Evolutionary conservation across 345 rosid species (phyloP).

Genomic region (Salix purpurea): DNA sequence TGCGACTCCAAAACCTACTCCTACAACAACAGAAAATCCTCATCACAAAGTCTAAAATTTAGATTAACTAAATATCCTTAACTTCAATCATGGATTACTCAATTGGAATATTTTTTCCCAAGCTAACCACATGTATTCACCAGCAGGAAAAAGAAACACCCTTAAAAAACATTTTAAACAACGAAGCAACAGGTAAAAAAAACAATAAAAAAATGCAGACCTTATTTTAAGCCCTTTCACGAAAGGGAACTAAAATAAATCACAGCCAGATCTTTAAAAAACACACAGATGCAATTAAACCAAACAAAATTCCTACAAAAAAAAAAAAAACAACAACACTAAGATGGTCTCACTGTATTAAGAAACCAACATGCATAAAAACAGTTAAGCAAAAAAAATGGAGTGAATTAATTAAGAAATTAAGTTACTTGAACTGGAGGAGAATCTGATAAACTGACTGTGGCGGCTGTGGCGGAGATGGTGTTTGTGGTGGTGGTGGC

Average conservation of each 20-base stretch:
- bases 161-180: too few species aligned
- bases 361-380: too few species aligned
- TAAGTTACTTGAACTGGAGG: conserved; percentile 40
- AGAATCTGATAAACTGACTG: conserved; percentile 16
- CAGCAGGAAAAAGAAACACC: neutral
- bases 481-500: conserved; percentile 3
- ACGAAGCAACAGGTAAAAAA: too few species aligned
- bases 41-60: neutral
- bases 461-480: neutral
- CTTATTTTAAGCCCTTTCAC: neutral
- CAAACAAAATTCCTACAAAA: neutral
- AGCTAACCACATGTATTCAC: neutral
- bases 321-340: too few species aligned
- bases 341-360: too few species aligned
- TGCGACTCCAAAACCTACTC: neutral
- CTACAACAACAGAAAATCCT: neutral
- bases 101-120: too few species aligned
- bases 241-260: neutral
- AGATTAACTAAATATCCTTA: neutral
- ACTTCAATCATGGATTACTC: neutral
- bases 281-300: neutral
- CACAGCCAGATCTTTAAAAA: neutral
- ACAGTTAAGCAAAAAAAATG: neutral
- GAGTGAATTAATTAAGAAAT: neutral
- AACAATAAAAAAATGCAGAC: neutral